These are phyloP conservation scores for Calonectria hawksworthii DNA, from an alignment of 2,329 filamentous ascomycete species.

Conservation along the genomic window DNA sequence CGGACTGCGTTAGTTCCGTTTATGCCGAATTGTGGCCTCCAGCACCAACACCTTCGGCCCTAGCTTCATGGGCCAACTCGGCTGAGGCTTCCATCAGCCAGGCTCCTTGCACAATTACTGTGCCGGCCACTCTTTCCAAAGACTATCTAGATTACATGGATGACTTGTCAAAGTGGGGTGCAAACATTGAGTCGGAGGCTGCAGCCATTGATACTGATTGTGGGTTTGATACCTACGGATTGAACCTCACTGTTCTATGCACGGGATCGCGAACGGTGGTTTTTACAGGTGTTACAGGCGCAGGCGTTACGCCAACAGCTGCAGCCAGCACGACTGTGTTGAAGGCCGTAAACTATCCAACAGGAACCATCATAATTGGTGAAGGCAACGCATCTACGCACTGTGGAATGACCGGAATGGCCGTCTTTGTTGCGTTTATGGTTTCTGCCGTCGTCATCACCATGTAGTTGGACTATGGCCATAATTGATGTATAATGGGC, in stretches of 20 bases:
- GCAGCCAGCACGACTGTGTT: background rate
- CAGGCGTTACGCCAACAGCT: background rate
- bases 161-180: background rate
- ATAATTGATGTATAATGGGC: too few species aligned
- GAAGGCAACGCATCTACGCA: background rate
- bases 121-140: background rate
- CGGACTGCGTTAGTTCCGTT: background rate
- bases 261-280: background rate
- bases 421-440: background rate
- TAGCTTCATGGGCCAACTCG: background rate
- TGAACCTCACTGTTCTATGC: background rate
- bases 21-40: background rate
- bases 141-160: background rate
- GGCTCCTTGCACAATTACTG: background rate
- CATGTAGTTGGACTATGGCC: background rate
- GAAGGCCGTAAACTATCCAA: background rate
- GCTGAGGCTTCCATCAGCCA: background rate
- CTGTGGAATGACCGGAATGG: background rate
- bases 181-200: background rate
- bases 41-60: background rate
- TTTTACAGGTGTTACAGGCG: background rate
- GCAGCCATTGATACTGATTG: background rate
- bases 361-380: background rate
- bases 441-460: background rate
- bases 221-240: background rate